Evolutionary conservation across 108 stramenopile genomes (phyloP).

Genomic region (Fistulifera solaris): DNA sequence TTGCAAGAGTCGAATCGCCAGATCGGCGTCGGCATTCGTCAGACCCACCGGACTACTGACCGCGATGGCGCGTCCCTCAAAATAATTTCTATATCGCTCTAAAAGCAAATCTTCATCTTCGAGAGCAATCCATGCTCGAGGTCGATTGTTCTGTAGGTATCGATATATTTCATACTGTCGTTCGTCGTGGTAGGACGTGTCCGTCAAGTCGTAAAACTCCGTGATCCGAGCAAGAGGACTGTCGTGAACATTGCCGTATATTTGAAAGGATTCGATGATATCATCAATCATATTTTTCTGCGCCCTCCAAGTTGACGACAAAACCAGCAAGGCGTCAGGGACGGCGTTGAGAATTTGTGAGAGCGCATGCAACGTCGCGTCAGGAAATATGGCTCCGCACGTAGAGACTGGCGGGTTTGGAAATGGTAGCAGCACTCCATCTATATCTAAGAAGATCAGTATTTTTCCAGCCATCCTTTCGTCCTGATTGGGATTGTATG

Average conservation of each 20-base stretch:
- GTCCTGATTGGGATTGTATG: too few species aligned
- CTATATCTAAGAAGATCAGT: constrained; percentile 65
- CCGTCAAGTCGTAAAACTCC: constrained; percentile 44
- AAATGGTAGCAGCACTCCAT: constrained; percentile 71
- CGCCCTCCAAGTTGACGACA: constrained; percentile 62
- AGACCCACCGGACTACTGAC: constrained; percentile 44
- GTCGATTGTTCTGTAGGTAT: constrained; percentile 26
- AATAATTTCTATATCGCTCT: constrained; percentile 27
- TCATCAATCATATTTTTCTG: constrained; percentile 35
- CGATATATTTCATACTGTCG: constrained; percentile 57
- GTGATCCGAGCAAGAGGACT: constrained; percentile 8
- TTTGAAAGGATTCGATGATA: constrained; percentile 37
- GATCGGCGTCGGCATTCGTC: constrained; percentile 28
- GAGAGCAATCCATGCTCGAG: constrained; percentile 48
- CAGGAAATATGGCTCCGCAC: constrained; percentile 38
- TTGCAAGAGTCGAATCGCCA: constrained; percentile 30
- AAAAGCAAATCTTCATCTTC: constrained; percentile 67
- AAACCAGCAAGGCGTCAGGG: constrained; percentile 18
- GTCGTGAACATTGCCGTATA: constrained; percentile 10
- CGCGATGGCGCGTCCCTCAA: constrained; percentile 39
- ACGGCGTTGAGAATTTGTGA: constrained; percentile 17
- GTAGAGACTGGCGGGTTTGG: constrained; percentile 4
- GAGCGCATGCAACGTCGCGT: constrained; percentile 34
- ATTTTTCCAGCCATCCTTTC: not conserved
- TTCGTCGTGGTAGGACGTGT: constrained; percentile 43